Base-by-base conservation (phyloP, 371 early-diverging fungal genomes). In the Actinomucor elegans region DNA sequence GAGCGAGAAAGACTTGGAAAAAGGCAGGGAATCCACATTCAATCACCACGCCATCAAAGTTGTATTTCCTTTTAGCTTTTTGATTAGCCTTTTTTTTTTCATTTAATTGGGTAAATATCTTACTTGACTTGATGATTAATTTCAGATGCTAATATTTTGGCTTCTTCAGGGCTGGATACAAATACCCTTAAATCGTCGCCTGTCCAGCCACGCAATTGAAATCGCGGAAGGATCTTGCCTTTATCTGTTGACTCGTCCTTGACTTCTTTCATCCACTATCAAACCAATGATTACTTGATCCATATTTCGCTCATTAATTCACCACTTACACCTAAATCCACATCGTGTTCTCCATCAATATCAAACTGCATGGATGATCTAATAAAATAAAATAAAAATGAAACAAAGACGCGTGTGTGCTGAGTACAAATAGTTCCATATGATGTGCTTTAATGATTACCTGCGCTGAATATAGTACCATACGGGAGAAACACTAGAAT, bases 261-360 rank as follows among this genome's bases (percentile, higher is more conserved):
- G 2, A 84, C 81, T 45, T 83, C 78, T 15, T 55, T 57, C 52
- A 83, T 84, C 87, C 87, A 87, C 64, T 71, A 36, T 17, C 27
- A 4, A n/a, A 21, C 15, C 12, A 34, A 35, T 36, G 6, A 26
- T 12, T 26, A 15, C 14, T 7, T 26, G 6, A 7, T 15, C 15
- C 15, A 5, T 0, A 26, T 6, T 24, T 6, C 7, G 5, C 27
- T 24, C 12, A 15, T 27, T 26, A 26, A 15, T 7, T 5, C n/a
- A n/a, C 17, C 11, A 53, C 61, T 64, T 66, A 72, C 78, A 5
- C 43, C 57, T 48, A 52, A 24, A 54, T 85, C 85, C 4, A 85
- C 85, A 52, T 87, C 84, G 55, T 87, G 84, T 31, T 66, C 78
- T 15, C 85, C 87, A 49, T 56, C 52, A n/a, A 79, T 27, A 10